These are phyloP conservation scores for Cladophialophora bantiana DNA, from an alignment of 2,329 filamentous ascomycete genomes.

Conservation along the genomic window DNA sequence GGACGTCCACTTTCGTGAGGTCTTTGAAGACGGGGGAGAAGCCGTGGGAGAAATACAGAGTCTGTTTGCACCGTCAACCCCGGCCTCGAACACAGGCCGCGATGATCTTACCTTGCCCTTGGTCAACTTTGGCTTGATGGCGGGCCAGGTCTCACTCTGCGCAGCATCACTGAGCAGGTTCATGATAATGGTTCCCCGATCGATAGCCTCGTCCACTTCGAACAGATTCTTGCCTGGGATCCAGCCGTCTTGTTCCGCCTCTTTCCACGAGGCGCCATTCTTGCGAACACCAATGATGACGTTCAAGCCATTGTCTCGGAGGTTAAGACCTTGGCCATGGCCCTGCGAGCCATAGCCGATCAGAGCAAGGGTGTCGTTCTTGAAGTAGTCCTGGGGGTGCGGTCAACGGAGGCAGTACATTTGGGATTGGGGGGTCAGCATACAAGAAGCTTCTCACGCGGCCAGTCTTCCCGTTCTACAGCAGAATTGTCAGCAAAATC, in stretches of 20 bases:
- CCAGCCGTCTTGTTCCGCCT: conserved; percentile 97
- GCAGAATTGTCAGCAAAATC: conserved; percentile 7
- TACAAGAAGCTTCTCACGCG: conserved; percentile 95
- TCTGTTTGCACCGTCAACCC: conserved; percentile 60
- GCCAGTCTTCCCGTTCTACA: conserved; percentile 96
- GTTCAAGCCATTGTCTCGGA: conserved; percentile 99
- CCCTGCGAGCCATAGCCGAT: conserved; percentile 99
- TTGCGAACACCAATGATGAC: conserved; percentile 99
- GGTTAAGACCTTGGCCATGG: conserved; percentile 98
- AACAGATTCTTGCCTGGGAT: conserved; percentile 98
- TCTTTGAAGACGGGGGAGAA: conserved; percentile 99
- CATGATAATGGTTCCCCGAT: conserved; percentile 94
- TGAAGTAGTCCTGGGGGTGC: conserved; percentile 86
- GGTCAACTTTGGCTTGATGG: conserved; percentile 96
- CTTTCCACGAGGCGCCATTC: conserved; percentile 98
- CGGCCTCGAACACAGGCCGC: not conserved
- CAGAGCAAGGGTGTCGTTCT: conserved; percentile 97
- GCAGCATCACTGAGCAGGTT: conserved; percentile 98
- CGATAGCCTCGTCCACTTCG: conserved; percentile 95
- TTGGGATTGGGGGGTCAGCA: conserved; percentile 51
- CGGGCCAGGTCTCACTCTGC: conserved; percentile 98
- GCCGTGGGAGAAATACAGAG: conserved; percentile 99
- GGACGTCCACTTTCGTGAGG: conserved; percentile 97
- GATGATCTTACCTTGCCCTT: conserved; percentile 84
- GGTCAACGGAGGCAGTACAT: conserved; percentile 27